Percentiles rank a stretch among this genome's conserved stretches.
These are phyloP conservation scores for Orbilia blumenaviensis DNA, from an alignment of 2,329 filamentous ascomycete genomes.

Conservation along the genomic window DNA sequence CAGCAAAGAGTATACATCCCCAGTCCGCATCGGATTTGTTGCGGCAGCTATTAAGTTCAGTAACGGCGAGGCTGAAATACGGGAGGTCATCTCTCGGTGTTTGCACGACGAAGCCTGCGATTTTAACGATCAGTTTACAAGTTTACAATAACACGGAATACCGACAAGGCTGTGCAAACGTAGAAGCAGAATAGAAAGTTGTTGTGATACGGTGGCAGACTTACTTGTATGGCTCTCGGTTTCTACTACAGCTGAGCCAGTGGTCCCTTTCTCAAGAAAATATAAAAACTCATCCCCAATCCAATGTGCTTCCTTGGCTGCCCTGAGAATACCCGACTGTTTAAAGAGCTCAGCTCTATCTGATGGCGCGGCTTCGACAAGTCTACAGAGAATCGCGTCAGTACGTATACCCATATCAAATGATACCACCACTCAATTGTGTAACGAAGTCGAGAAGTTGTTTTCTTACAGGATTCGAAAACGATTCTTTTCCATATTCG, in stretches of 20 bases:
- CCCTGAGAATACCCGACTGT: constrained; percentile 7
- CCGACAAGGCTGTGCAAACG: background rate
- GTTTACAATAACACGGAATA: background rate
- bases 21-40: constrained; percentile 32
- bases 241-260: constrained; percentile 41
- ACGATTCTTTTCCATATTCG: constrained; percentile 43
- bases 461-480: constrained; percentile 37
- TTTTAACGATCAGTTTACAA: background rate
- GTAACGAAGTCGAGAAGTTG: background rate
- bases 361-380: constrained; percentile 15
- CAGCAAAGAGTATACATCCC: constrained; percentile 36
- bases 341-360: constrained; percentile 14
- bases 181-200: background rate
- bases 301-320: constrained; percentile 26
- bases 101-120: constrained; percentile 26
- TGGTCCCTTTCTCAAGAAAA: constrained; percentile 38
- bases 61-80: constrained; percentile 32
- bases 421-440: background rate
- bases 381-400: background rate
- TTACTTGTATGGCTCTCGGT: constrained; percentile 22
- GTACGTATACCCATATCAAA: background rate
- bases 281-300: constrained; percentile 42
- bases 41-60: constrained; percentile 24
- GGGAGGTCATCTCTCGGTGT: constrained; percentile 38
- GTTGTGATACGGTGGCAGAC: background rate